Conservation (phyloP, 2,329 filamentous ascomycete genomes). For the Teratosphaeria zuluensis region DNA sequence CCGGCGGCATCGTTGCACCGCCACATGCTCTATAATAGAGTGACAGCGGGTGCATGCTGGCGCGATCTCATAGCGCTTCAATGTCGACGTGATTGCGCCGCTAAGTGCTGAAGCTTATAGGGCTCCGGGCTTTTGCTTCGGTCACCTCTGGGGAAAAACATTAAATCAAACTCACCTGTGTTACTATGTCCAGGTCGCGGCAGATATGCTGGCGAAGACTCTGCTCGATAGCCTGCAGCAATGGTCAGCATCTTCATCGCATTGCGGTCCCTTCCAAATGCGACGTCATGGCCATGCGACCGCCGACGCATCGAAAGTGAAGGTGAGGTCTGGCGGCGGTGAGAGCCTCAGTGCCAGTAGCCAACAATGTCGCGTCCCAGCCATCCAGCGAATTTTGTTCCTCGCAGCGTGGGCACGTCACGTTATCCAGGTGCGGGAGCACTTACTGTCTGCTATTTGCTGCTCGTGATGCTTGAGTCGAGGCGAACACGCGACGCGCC, state of each 20-base stretch:
- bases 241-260: background rate
- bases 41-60: background rate
- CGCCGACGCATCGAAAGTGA: background rate
- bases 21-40: background rate
- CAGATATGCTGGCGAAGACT: background rate
- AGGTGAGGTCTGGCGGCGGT: background rate
- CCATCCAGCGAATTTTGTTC: background rate
- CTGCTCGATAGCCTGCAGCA: background rate
- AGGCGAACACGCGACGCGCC: background rate
- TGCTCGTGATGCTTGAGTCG: constrained; percentile 1
- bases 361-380: constrained; percentile 1
- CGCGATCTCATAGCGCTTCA: background rate
- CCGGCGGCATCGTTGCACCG: background rate
- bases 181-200: background rate
- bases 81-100: background rate
- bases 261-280: background rate
- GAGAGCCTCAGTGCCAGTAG: background rate
- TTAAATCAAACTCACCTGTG: background rate
- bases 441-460: background rate
- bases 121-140: background rate
- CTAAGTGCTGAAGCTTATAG: background rate
- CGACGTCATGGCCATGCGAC: background rate
- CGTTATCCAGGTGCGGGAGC: constrained; percentile 1
- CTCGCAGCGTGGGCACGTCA: constrained; percentile 3
- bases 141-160: background rate